Percentiles rank a stretch among this genome's conserved stretches.
Conservation (phyloP, 2,329 filamentous ascomycete genomes). For the Madurella fahalii region DNA sequence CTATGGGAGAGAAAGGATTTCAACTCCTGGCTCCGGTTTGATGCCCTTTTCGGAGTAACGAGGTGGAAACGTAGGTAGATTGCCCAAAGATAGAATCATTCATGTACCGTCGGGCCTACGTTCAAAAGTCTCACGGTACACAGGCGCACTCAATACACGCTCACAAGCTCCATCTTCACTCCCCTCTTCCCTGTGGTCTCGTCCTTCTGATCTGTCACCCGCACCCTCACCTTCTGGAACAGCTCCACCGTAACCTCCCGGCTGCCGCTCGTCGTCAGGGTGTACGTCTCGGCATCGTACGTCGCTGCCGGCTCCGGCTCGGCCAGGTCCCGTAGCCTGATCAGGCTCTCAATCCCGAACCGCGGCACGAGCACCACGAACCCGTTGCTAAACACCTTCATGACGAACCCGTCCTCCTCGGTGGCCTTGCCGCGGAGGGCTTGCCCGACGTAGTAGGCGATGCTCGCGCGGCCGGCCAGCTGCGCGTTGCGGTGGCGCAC, state of each 20-base stretch:
- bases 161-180: constrained; percentile 68
- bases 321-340: constrained; percentile 78
- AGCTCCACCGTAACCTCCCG: constrained; percentile 65
- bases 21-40: too few species aligned
- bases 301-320: constrained; percentile 72
- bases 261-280: constrained; percentile 58
- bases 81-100: too few species aligned
- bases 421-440: constrained; percentile 73
- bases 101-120: too few species aligned
- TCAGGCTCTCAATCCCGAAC: constrained; percentile 92
- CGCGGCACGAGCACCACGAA: constrained; percentile 94
- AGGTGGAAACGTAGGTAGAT: too few species aligned
- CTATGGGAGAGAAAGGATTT: too few species aligned
- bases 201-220: constrained; percentile 89
- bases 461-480: constrained; percentile 86
- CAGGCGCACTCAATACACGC: constrained; percentile 13
- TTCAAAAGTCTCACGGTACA: too few species aligned
- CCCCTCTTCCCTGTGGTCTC: constrained; percentile 94
- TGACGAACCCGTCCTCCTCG: constrained; percentile 90
- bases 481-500: constrained; percentile 95
- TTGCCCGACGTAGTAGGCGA: constrained; percentile 98
- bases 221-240: constrained; percentile 87
- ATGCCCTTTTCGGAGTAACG: too few species aligned
- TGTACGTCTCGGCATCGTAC: constrained; percentile 84
- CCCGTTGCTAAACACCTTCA: constrained; percentile 96